Base-by-base conservation (phyloP, 495 filamentous ascomycete species). In the Penicillium antarcticum region DNA sequence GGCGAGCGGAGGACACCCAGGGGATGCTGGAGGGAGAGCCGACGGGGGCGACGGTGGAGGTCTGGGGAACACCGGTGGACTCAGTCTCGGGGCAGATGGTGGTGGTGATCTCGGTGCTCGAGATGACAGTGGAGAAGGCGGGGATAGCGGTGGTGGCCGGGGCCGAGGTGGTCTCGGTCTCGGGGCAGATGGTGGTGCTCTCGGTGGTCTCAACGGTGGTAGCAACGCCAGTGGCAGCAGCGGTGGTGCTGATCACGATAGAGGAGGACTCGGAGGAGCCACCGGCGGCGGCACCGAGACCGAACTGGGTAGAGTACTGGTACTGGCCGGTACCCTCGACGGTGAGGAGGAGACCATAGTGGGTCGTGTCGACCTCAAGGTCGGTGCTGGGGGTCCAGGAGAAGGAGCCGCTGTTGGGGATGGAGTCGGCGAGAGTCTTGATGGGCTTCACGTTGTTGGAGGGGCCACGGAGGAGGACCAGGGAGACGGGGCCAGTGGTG, bases 271-370 rank as follows among this genome's bases (percentile, higher is more conserved):
- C 21, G 33, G 58, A 45, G 17, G 73, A 42, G 55, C 68, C 45
- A 50, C 62, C 24, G 65, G 71, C n/a, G 65, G 79, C 51, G 66
- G 79, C 51, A 64, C 67, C 52, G 72, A 89, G 72, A 60, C 85
- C 85, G 70, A 87, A 89, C 62, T 88, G 86, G 36, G 80, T 81
- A 19, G 78, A 79, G 70, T 80, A 89, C 65, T 89, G 86, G 75
- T 83, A 88, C 57, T 76, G 61, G 58, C 84, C 82, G 51, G 74
- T 80, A 9, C 65, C 69, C 62, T 86, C 82, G 33, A 76, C 80
- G 51, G 87, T 84, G 54, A 89, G 65, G 56, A 86, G 75, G 49
- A 88, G 70, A 51, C 84, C 86, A 69, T 88, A 89, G 69, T 84
- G 70, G 55, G 74, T 77, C 45, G 55, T 57, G 42, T 79, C 77